These are phyloP conservation scores for Senna siamea DNA, from an alignment of 306 rosid genomes.

Conservation along the genomic window DNA sequence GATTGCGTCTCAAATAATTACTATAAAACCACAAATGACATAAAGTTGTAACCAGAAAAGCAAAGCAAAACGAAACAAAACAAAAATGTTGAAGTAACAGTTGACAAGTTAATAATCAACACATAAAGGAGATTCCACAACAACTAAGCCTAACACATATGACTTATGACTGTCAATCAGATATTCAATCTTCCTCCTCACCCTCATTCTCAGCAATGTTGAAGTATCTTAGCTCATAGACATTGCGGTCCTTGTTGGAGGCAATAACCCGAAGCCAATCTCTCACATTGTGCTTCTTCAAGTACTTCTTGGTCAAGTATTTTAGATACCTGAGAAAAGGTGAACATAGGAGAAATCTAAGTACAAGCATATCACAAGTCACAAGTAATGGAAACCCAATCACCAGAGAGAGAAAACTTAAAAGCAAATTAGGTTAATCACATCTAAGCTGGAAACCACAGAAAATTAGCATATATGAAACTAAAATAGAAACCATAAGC, in stretches of 20 bases:
- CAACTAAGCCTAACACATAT: conserved; percentile 21
- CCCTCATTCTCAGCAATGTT: conserved; percentile 78
- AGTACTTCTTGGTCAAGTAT: conserved; percentile 68
- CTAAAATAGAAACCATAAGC: background rate
- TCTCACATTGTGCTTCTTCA: conserved; percentile 83
- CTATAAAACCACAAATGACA: background rate
- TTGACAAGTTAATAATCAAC: conserved; percentile 16
- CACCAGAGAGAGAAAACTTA: background rate
- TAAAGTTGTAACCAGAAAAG: background rate
- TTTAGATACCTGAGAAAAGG: conserved; percentile 54
- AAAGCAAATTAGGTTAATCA: background rate
- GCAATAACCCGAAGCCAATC: conserved; percentile 81
- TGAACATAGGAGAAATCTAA: background rate
- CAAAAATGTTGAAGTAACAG: conserved; percentile 20
- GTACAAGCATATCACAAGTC: background rate
- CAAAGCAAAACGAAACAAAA: background rate
- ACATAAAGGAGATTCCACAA: background rate
- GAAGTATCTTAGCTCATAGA: conserved; percentile 74
- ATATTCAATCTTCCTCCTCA: conserved; percentile 61
- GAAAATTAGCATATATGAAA: background rate
- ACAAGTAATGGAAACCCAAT: background rate
- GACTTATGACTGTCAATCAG: background rate
- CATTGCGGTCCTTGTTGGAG: conserved; percentile 67
- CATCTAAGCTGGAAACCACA: background rate
- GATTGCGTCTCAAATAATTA: background rate